Conservation (phyloP, 306 rosid genomes). For the Citrullus mucosospermus region DNA sequence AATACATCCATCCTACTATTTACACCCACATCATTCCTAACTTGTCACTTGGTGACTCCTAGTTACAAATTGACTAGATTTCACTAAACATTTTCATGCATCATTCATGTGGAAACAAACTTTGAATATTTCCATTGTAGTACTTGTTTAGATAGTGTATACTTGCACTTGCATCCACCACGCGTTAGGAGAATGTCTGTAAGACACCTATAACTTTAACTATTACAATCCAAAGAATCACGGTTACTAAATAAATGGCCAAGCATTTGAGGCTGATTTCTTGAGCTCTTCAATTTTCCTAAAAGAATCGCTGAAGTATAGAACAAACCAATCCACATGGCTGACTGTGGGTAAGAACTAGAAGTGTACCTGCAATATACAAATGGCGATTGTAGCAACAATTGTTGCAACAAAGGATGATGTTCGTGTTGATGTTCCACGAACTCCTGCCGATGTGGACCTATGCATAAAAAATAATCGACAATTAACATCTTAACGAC, state of each 20-base stretch:
- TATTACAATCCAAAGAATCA: neutral
- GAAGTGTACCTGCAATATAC: slow-evolving; percentile 26
- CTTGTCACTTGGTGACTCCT: no score
- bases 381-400: neutral
- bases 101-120: no score
- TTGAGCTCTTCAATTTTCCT: neutral
- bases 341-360: neutral
- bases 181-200: no score
- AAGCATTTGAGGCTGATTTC: neutral
- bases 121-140: no score
- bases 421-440: slow-evolving; percentile 7
- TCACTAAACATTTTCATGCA: no score
- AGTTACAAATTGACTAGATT: no score
- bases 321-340: neutral
- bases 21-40: no score
- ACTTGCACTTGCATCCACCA: no score
- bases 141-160: no score
- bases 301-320: neutral
- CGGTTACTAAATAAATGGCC: neutral
- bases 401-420: slow-evolving; percentile 1
- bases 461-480: slow-evolving; percentile 15
- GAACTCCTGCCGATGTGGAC: slow-evolving; percentile 53
- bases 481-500: slow-evolving; percentile 11
- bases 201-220: neutral
- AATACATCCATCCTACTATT: no score